phyloP scores from a whole-genome alignment of 371 early-diverging fungal genomes.

The Dichotomocladium elegans region DNA sequence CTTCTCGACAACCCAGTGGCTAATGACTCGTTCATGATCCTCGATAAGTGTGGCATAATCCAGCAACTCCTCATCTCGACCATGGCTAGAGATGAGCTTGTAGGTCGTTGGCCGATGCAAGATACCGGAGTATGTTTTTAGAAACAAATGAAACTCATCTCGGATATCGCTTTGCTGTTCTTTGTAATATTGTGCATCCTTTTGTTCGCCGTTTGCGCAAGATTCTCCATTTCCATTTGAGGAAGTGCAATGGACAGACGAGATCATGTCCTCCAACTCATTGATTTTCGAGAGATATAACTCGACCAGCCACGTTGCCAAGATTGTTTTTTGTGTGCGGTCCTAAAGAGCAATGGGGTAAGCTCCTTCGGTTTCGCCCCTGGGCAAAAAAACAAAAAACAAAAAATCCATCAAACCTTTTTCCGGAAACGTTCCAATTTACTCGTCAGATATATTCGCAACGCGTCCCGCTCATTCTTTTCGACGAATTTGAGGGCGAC shows the following conservation, averaged over 20 bases:
- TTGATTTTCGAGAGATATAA: constrained; percentile 77
- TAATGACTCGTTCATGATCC: constrained; percentile 79
- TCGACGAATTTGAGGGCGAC: constrained; percentile 76
- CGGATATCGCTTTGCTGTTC: constrained; percentile 49
- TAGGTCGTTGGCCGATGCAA: constrained; percentile 72
- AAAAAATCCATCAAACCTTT: constrained; percentile 40
- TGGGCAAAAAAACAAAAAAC: too few relatives aligned
- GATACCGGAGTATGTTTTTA: constrained; percentile 59
- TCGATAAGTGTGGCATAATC: constrained; percentile 75
- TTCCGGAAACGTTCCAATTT: constrained; percentile 60
- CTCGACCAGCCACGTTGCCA: constrained; percentile 89
- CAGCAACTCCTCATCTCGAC: constrained; percentile 70
- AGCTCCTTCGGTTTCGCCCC: background rate
- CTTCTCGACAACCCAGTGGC: constrained; percentile 74
- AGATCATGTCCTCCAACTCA: constrained; percentile 57
- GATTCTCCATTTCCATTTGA: background rate
- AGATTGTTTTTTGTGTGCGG: constrained; percentile 72
- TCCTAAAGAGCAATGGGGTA: constrained; percentile 49
- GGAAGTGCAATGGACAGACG: constrained; percentile 39
- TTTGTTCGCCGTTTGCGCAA: constrained; percentile 1
- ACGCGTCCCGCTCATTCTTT: constrained; percentile 67
- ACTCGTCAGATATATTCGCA: constrained; percentile 69
- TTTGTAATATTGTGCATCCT: constrained; percentile 20
- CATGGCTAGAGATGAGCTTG: constrained; percentile 80
- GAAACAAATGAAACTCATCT: constrained; percentile 69